phyloP scores from a whole-genome alignment of 139 green algal genomes.

The Monoraphidium neglectum region DNA sequence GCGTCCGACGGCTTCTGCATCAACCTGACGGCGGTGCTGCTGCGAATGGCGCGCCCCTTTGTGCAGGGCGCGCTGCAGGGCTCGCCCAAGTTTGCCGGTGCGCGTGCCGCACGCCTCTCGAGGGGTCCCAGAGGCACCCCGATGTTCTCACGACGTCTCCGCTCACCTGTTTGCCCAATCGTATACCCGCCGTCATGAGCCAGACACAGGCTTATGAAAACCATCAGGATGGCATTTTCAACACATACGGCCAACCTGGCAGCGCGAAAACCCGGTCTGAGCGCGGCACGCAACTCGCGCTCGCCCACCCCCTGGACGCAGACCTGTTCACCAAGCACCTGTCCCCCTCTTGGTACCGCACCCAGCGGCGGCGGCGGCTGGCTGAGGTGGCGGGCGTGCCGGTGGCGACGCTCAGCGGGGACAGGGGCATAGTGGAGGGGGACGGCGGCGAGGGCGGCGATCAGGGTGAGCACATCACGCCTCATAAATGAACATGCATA shows the following conservation, averaged over 20 bases:
- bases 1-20: slow-evolving; percentile 44
- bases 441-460: slow-evolving; percentile 7
- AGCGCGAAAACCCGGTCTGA: too few relatives aligned
- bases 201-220: too few relatives aligned
- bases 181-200: too few relatives aligned
- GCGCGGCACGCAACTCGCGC: too few relatives aligned
- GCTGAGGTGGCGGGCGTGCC: not conserved
- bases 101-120: not conserved
- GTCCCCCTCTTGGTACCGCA: slow-evolving; percentile 40
- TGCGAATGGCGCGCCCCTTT: slow-evolving; percentile 52
- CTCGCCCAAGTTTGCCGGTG: slow-evolving; percentile 19
- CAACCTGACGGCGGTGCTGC: slow-evolving; percentile 32
- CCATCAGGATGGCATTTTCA: too few relatives aligned
- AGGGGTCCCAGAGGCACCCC: not conserved
- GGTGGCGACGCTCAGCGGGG: slow-evolving; percentile 26
- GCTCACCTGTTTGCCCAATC: too few relatives aligned
- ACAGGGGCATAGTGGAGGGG: not conserved
- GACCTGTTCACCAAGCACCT: slow-evolving; percentile 52
- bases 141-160: too few relatives aligned
- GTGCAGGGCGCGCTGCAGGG: slow-evolving; percentile 38
- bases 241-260: too few relatives aligned
- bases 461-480: not conserved
- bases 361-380: slow-evolving; percentile 22
- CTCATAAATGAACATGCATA: too few relatives aligned
- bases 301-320: too few relatives aligned